Evolutionary conservation across 306 rosid genomes (phyloP).

Genomic region (Cyamopsis tetragonoloba): DNA sequence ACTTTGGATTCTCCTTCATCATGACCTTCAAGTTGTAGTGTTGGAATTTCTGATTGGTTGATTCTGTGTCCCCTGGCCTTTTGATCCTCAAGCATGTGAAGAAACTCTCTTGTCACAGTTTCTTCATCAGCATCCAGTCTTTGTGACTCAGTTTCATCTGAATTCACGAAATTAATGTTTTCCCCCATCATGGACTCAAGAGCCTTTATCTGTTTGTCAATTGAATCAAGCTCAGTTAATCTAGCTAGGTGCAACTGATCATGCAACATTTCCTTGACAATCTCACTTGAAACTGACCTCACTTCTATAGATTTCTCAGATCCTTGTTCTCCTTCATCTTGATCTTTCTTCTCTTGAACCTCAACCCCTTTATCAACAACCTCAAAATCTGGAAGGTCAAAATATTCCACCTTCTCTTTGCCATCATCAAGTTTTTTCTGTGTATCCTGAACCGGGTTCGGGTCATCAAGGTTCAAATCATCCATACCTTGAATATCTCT

Average conservation of each 20-base stretch:
- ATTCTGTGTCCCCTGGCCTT: conserved; percentile 37
- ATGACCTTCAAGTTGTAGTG: conserved; percentile 40
- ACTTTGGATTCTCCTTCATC: conserved; percentile 50
- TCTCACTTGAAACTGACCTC: conserved; percentile 51
- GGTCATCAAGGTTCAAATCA: conserved; percentile 70
- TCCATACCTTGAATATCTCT: conserved; percentile 57
- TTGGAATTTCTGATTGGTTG: conserved; percentile 36
- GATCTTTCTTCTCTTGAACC: conserved; percentile 50
- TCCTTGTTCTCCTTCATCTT: conserved; percentile 34
- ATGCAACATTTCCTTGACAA: conserved; percentile 69
- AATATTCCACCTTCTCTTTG: conserved; percentile 54
- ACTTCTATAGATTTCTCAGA: conserved; percentile 48
- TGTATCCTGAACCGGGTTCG: conserved; percentile 33
- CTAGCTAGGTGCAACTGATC: conserved; percentile 53
- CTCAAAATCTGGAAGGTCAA: conserved; percentile 75
- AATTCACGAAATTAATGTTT: conserved; percentile 15
- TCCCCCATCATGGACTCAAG: conserved; percentile 74
- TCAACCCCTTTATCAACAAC: conserved; percentile 88
- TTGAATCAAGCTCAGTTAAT: conserved; percentile 71
- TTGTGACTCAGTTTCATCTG: conserved; percentile 52
- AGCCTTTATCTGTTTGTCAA: conserved; percentile 80
- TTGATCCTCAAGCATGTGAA: conserved; percentile 82
- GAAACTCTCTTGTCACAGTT: conserved; percentile 74
- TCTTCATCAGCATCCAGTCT: conserved; percentile 79
- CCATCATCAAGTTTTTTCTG: conserved; percentile 43